Base-by-base conservation (phyloP, 192 early-diverging fungal genomes). In the Funneliformis mosseae region DNA sequence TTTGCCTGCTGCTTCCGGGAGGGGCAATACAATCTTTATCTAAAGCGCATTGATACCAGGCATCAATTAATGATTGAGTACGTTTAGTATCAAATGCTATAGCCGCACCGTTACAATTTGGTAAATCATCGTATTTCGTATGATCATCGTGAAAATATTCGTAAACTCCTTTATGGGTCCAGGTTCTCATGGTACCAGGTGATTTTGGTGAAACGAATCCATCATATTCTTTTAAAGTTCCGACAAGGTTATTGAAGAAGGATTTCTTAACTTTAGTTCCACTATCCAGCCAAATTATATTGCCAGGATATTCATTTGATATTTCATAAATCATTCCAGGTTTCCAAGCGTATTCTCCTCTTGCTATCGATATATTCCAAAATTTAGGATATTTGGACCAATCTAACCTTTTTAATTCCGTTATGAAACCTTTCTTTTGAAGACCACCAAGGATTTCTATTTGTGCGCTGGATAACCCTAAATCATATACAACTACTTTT, bases 301-400 rank as follows among this genome's bases (percentile, higher is more conserved):
- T 0, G 18, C 82, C 84, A 5, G 79, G 79, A 63, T 81, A 69
- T 38, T 83, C 62, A 7, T 8, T 38, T 18, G 45, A 9, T 50
- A 84, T 80, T 75, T 89, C 85, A 8, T 85, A 68, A 4, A 87
- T 72, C 14, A 88, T 88, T 0, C 86, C 89, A 4, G 84, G 82
- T 62, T 90, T 90, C 89, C 89, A 90, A 16, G 83, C 89, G 59
- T 90, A 90, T 77, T 88, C 86, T 11, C 89, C 89, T 23, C 77
- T 70, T n/a, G 83, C 81, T 55, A 76, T 70, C 4, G 72, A 77
- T 10, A 90, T 74, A 3, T 81, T 70, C 89, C 87, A 90, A 39
- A 90, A 90, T 11, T 48, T 66, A 18, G 89, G 89, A 42, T 88
- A 86, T 3, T 76, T 59, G 1, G 75, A 75, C 60, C 84, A 88